These are phyloP conservation scores for Colletotrichum lindemuthianum DNA, from an alignment of 2,329 filamentous ascomycete species.

Conservation along the genomic window DNA sequence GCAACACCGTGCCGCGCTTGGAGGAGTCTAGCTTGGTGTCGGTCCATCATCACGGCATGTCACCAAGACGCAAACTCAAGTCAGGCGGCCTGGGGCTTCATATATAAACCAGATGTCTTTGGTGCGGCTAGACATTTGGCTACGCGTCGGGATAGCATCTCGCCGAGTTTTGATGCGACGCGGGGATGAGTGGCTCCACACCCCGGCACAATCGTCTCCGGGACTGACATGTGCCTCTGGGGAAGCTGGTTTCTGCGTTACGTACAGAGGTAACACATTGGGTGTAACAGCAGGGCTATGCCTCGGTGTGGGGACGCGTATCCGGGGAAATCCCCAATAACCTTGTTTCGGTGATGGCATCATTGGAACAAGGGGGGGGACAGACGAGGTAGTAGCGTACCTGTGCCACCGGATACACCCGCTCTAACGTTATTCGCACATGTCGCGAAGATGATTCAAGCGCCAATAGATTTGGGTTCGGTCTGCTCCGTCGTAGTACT, in stretches of 20 bases:
- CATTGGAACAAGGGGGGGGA: background rate
- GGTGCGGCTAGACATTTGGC: slow-evolving; percentile 20
- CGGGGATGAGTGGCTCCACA: slow-evolving; percentile 16
- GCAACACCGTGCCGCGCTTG: background rate
- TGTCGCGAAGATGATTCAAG: slow-evolving; percentile 5
- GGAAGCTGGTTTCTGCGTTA: background rate
- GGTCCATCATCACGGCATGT: background rate
- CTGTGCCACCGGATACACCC: background rate
- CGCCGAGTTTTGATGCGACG: slow-evolving; percentile 17
- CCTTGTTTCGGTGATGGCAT: background rate
- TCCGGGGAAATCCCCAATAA: slow-evolving; percentile 13
- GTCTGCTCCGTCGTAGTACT: too few relatives aligned
- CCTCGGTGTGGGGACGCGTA: slow-evolving; percentile 1
- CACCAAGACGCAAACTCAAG: background rate
- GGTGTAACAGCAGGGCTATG: slow-evolving; percentile 3
- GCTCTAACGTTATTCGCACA: background rate
- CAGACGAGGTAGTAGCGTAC: background rate
- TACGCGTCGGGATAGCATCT: slow-evolving; percentile 20
- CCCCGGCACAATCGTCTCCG: slow-evolving; percentile 19
- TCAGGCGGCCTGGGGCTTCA: background rate
- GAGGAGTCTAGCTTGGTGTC: background rate
- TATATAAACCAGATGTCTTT: slow-evolving; percentile 11
- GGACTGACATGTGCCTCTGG: slow-evolving; percentile 8
- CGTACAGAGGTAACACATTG: background rate
- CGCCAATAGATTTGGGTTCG: background rate